Percentiles rank a stretch among this genome's conserved stretches.
Conservation (phyloP, 768 basidiomycete genomes). For the Cytidiella melzeri region DNA sequence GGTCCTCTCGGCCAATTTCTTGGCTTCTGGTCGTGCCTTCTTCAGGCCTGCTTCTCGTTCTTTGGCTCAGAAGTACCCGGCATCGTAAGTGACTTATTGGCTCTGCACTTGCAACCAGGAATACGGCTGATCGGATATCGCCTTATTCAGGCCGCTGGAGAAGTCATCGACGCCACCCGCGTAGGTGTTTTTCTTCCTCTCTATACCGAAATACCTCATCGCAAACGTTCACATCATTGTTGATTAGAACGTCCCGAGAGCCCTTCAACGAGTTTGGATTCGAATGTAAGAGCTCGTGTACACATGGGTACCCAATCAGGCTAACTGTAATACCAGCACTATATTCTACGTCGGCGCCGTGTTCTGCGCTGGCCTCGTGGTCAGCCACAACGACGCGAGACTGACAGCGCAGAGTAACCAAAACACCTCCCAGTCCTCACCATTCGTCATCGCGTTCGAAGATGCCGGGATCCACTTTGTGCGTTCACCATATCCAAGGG, state of each 20-base stretch:
- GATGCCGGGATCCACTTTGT: conserved; percentile 39
- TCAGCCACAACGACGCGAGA: conserved; percentile 28
- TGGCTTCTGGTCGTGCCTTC: conserved; percentile 26
- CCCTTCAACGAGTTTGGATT: conserved; percentile 23
- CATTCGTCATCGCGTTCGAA: conserved; percentile 42
- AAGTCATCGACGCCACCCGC: conserved; percentile 24
- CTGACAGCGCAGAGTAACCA: conserved; percentile 25
- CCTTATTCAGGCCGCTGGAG: conserved; percentile 20
- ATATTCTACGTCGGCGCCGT: conserved; percentile 39
- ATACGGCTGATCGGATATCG: too few relatives aligned
- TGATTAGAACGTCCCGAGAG: conserved; percentile 22
- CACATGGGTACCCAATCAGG: background rate
- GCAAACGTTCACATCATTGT: background rate
- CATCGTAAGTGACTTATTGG: conserved; percentile 15
- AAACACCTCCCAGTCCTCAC: conserved; percentile 31
- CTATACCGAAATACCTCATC: background rate
- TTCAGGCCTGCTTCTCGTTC: conserved; percentile 32
- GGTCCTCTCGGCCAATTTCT: conserved; percentile 31
- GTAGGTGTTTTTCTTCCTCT: conserved; percentile 9
- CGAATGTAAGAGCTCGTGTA: conserved; percentile 24
- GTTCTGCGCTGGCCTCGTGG: conserved; percentile 38
- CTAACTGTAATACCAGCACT: too few relatives aligned
- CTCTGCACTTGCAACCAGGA: background rate
- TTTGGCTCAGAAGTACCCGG: conserved; percentile 31
- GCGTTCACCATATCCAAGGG: conserved; percentile 15